phyloP scores from a whole-genome alignment of 2,329 filamentous ascomycete species.

The Beauveria scarabaeidicola region DNA sequence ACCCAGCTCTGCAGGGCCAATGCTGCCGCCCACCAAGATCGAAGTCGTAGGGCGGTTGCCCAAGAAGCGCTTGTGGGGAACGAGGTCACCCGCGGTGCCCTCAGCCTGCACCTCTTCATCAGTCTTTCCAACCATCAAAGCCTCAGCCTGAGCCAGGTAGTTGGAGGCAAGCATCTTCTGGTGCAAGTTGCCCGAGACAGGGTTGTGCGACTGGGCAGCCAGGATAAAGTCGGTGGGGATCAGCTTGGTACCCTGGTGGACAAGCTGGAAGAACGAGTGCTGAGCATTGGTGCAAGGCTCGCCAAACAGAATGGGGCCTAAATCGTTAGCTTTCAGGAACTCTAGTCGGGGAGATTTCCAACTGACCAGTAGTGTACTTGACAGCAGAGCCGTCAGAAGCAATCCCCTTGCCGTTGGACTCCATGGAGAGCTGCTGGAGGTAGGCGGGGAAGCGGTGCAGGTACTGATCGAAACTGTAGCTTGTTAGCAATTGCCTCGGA shows the following conservation, averaged over 20 bases:
- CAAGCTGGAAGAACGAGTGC: slow-evolving; percentile 99
- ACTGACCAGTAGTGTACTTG: slow-evolving; percentile 81
- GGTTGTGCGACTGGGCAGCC: slow-evolving; percentile 94
- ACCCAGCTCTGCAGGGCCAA: slow-evolving; percentile 87
- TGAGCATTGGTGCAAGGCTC: slow-evolving; percentile 98
- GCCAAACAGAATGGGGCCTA: slow-evolving; percentile 82
- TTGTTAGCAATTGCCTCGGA: slow-evolving; percentile 6
- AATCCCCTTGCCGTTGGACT: slow-evolving; percentile 97
- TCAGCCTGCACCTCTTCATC: slow-evolving; percentile 71
- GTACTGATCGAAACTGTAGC: slow-evolving; percentile 84
- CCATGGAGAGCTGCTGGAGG: slow-evolving; percentile 98
- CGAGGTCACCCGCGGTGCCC: slow-evolving; percentile 62
- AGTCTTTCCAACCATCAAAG: slow-evolving; percentile 85
- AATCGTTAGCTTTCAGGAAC: slow-evolving; percentile 14
- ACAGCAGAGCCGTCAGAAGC: slow-evolving; percentile 81
- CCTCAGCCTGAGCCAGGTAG: slow-evolving; percentile 84
- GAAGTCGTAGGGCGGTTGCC: slow-evolving; percentile 96
- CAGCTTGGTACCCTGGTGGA: slow-evolving; percentile 98
- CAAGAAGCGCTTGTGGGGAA: slow-evolving; percentile 98
- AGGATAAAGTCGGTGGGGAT: slow-evolving; percentile 98
- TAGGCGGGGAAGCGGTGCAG: slow-evolving; percentile 98
- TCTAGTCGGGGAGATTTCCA: background rate
- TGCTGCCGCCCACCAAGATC: slow-evolving; percentile 81
- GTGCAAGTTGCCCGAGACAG: slow-evolving; percentile 83
- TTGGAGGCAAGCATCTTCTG: slow-evolving; percentile 94